phyloP scores from a whole-genome alignment of 306 rosid species.

The Myrica gale region DNA sequence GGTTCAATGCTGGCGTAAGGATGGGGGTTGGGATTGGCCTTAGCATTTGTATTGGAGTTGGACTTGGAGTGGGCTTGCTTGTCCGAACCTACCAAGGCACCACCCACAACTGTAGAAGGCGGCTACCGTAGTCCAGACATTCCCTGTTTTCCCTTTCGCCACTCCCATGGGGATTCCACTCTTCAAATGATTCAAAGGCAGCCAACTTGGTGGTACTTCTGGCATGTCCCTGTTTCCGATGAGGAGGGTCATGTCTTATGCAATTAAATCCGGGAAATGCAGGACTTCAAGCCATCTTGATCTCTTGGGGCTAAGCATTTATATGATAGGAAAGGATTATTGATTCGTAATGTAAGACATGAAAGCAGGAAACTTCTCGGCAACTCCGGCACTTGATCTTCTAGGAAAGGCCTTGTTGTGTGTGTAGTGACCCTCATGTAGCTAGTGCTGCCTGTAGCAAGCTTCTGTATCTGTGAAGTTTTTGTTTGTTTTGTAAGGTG shows the following conservation, averaged over 20 bases:
- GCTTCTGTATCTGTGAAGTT: conserved; percentile 1
- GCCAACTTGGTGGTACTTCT: conserved; percentile 15
- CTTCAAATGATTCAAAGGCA: conserved; percentile 23
- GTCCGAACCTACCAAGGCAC: conserved; percentile 83
- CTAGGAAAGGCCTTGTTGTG: conserved; percentile 12
- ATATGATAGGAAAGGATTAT: conserved; percentile 26
- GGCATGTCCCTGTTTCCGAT: conserved; percentile 8
- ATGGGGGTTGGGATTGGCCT: conserved; percentile 82
- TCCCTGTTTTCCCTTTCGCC: conserved; percentile 2
- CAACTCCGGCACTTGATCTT: conserved; percentile 23
- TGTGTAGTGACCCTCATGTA: not conserved
- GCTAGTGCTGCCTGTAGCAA: not conserved
- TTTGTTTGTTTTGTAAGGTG: not conserved
- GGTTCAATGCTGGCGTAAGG: conserved; percentile 83
- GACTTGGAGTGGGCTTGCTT: conserved; percentile 73
- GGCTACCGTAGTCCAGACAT: conserved; percentile 28
- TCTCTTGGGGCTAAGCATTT: conserved; percentile 30
- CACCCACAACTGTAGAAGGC: conserved; percentile 56
- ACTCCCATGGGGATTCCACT: conserved; percentile 9
- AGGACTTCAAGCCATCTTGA: conserved; percentile 4
- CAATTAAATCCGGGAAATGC: conserved; percentile 25
- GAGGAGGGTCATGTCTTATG: conserved; percentile 18
- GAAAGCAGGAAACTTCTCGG: conserved; percentile 26
- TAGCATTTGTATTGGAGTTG: conserved; percentile 77
- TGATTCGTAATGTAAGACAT: conserved; percentile 20